Percentiles rank a stretch among this genome's conserved stretches.
These are phyloP conservation scores for Fragaria iinumae DNA, from an alignment of 306 rosid species.

Conservation along the genomic window DNA sequence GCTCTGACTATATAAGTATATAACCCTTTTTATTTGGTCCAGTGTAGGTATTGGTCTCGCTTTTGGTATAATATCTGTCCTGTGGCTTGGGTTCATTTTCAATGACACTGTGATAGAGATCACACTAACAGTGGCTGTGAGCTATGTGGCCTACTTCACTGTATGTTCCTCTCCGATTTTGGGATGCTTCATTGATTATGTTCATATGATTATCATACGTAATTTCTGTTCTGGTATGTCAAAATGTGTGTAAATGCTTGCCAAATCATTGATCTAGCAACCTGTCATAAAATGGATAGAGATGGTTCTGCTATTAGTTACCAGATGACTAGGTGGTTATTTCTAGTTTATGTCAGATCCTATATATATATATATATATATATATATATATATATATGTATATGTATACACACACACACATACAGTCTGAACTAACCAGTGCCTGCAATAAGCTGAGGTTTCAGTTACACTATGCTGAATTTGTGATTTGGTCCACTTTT, in stretches of 20 bases:
- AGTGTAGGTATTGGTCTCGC: conserved; percentile 96
- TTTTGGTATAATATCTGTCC: conserved; percentile 74
- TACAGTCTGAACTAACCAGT: not conserved
- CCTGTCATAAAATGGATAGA: not conserved
- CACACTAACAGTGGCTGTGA: conserved; percentile 33
- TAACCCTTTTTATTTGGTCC: conserved; percentile 39
- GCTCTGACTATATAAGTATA: conserved; percentile 1
- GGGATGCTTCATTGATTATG: conserved; percentile 15
- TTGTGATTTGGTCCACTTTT: not conserved
- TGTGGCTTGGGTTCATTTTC: conserved; percentile 92
- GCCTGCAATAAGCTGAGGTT: not conserved
- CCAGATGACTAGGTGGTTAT: not conserved
- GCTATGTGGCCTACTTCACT: not conserved
- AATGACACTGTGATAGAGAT: conserved; percentile 95
- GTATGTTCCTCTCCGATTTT: not conserved
- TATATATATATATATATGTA: too few species aligned
- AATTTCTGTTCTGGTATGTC: conserved; percentile 9
- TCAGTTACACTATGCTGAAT: not conserved
- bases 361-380: too few species aligned
- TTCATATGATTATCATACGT: not conserved
- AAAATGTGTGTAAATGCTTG: not conserved
- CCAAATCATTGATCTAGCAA: not conserved
- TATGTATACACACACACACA: too few species aligned
- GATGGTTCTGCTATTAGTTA: not conserved
- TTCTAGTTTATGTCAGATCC: too few species aligned